Percentiles rank a stretch among this genome's conserved stretches.
These are phyloP conservation scores for Austroboletus festivus DNA, from an alignment of 768 basidiomycete genomes.

Conservation along the genomic window DNA sequence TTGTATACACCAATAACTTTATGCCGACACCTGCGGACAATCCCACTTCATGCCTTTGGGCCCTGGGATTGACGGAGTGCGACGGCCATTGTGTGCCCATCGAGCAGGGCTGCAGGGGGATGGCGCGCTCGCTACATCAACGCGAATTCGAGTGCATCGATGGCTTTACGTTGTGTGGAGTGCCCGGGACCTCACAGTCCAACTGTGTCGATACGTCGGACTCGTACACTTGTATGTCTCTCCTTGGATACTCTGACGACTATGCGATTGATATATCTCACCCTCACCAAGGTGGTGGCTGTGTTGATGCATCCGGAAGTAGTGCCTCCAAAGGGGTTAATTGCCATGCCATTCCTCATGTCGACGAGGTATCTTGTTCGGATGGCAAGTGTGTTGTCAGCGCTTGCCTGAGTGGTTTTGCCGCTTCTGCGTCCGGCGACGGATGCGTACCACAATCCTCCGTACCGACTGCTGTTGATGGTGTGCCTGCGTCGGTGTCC, in stretches of 20 bases:
- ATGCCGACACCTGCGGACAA: constrained; percentile 14
- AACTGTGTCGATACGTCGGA: constrained; percentile 32
- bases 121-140: constrained; percentile 18
- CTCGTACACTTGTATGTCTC: constrained; percentile 31
- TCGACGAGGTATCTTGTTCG: constrained; percentile 29
- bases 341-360: constrained; percentile 31
- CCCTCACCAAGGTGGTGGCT: constrained; percentile 34
- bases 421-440: constrained; percentile 4
- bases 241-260: neutral
- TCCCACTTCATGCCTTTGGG: constrained; percentile 29
- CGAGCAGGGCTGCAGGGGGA: constrained; percentile 14
- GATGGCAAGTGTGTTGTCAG: constrained; percentile 26
- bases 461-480: no score
- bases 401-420: constrained; percentile 24
- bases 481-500: no score
- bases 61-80: constrained; percentile 24
- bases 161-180: constrained; percentile 28
- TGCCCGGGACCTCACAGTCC: constrained; percentile 17
- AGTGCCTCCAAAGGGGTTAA: constrained; percentile 24
- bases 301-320: constrained; percentile 21
- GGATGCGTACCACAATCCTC: no score
- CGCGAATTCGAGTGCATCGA: constrained; percentile 19
- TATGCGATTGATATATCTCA: neutral
- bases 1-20: constrained; percentile 30
- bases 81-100: constrained; percentile 31